phyloP scores from a whole-genome alignment of 1,284 basidiomycete genomes.

The Cutaneotrichosporon sp. region DNA sequence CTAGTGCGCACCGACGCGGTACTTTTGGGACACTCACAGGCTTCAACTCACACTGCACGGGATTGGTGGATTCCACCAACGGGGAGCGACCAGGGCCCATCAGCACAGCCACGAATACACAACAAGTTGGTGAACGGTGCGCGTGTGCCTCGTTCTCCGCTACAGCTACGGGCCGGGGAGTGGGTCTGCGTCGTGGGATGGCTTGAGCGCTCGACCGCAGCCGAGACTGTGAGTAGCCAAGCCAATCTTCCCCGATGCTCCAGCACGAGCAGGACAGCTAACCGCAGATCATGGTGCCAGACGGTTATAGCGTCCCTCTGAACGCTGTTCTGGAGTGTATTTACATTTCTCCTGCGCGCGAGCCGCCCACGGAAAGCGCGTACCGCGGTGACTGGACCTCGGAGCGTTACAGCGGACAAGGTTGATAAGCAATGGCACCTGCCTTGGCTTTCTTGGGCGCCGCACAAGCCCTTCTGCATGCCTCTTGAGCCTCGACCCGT shows the following conservation, averaged over 20 bases:
- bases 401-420: too few species aligned
- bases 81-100: too few species aligned
- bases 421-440: background rate
- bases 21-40: background rate
- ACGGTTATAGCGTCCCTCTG: background rate
- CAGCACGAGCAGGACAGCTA: background rate
- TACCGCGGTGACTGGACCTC: background rate
- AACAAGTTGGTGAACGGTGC: background rate
- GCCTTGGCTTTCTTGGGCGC: too few species aligned
- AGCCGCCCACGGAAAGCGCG: background rate
- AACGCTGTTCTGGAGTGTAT: background rate
- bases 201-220: background rate
- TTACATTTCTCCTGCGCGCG: background rate
- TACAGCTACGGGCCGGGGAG: background rate
- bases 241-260: too few species aligned
- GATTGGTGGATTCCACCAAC: background rate
- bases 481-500: too few species aligned
- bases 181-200: constrained; percentile 4
- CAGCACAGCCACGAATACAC: background rate
- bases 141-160: background rate
- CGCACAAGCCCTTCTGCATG: too few species aligned
- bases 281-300: background rate
- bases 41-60: background rate
- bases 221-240: background rate
- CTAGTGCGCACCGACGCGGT: background rate